Evolutionary conservation across 176 grass and related monocot genomes (phyloP).

Genomic region (Guadua angustifolia): DNA sequence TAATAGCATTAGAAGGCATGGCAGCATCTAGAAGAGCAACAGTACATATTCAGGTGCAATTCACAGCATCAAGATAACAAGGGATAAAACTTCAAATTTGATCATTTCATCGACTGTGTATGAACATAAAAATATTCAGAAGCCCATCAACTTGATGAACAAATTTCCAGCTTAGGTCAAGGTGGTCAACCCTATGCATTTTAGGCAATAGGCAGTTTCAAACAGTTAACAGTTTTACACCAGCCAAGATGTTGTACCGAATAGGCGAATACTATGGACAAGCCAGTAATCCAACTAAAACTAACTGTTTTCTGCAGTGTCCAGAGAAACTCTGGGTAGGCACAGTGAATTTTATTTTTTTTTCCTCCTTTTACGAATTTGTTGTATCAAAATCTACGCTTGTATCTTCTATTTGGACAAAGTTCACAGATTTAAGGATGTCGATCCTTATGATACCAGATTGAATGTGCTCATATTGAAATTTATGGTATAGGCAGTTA

Average conservation of each 20-base stretch:
- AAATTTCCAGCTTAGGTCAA: conserved; percentile 17
- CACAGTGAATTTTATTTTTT: neutral
- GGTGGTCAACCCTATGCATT: conserved; percentile 8
- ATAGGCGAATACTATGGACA: neutral
- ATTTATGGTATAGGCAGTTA: neutral
- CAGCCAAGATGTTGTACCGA: neutral
- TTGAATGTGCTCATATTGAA: neutral
- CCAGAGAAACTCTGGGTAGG: conserved; percentile 1
- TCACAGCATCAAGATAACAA: conserved; percentile 15
- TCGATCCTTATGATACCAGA: conserved; percentile 14
- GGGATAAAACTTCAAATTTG: conserved; percentile 2
- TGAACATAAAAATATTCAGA: conserved; percentile 25
- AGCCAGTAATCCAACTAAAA: conserved; percentile 14
- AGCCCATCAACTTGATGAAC: conserved; percentile 20
- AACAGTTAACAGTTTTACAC: neutral
- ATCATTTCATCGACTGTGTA: conserved; percentile 7
- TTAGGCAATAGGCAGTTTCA: conserved; percentile 3
- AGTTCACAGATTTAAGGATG: neutral
- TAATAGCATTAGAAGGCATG: conserved; percentile 50
- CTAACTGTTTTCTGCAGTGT: neutral
- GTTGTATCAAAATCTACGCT: neutral
- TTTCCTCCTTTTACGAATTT: neutral
- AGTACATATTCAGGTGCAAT: conserved; percentile 27
- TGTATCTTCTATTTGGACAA: neutral
- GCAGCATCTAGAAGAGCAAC: conserved; percentile 59